Evolutionary conservation across 371 early-diverging fungal genomes (phyloP).

Genomic region (Mortierella sp.): DNA sequence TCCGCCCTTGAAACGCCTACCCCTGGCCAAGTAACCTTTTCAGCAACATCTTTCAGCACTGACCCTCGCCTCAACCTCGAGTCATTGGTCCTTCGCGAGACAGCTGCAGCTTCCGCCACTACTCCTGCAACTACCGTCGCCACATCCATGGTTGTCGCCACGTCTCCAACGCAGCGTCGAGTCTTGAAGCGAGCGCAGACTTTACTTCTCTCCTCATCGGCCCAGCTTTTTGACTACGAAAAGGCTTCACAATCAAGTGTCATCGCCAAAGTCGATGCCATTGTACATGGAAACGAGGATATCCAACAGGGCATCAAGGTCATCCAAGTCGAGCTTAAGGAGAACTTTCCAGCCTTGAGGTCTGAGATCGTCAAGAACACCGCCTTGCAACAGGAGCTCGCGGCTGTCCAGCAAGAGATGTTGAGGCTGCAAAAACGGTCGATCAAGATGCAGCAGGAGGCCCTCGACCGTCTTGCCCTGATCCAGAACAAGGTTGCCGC

Average conservation of each 20-base stretch:
- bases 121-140: neutral
- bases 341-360: neutral
- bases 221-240: neutral
- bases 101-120: neutral
- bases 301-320: neutral
- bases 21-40: neutral
- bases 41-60: neutral
- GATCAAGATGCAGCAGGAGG: constrained; percentile 9
- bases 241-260: neutral
- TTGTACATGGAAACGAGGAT: neutral
- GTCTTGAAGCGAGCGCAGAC: neutral
- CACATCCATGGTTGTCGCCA: neutral
- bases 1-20: neutral
- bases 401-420: neutral
- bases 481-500: constrained; percentile 17
- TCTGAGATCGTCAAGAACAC: neutral
- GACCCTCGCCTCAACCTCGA: neutral
- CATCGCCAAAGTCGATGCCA: neutral
- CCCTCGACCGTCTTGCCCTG: neutral
- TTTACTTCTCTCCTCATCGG: neutral
- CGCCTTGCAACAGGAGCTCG: neutral
- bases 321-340: neutral
- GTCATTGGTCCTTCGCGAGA: neutral
- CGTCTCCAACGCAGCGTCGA: neutral
- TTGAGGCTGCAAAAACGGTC: neutral